Conservation (phyloP, 768 basidiomycete genomes). For the Podaxis rugospora region DNA sequence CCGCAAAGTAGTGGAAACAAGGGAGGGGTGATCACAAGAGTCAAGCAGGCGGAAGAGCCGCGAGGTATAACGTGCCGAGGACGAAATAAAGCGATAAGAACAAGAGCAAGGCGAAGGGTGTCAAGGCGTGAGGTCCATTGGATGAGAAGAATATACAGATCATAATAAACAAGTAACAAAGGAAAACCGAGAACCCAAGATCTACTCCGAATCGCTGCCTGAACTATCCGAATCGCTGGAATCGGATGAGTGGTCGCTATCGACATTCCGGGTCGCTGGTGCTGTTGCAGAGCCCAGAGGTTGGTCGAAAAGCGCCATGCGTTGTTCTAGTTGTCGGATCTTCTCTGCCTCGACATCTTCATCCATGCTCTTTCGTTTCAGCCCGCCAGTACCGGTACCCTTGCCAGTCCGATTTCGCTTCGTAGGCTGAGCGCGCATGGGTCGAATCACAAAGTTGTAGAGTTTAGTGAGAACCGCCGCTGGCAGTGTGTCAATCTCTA, state of each 20-base stretch:
- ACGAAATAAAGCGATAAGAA: constrained; percentile 11
- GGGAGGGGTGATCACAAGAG: constrained; percentile 9
- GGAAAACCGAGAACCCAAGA: constrained; percentile 12
- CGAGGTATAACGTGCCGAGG: constrained; percentile 10
- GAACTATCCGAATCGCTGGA: constrained; percentile 79
- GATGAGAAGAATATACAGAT: constrained; percentile 32
- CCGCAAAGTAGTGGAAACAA: neutral
- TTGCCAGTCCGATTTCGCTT: constrained; percentile 66
- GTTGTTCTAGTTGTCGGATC: constrained; percentile 86
- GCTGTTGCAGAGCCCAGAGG: constrained; percentile 36
- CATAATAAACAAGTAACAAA: constrained; percentile 17
- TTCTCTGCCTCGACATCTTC: constrained; percentile 95
- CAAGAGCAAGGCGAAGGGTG: neutral
- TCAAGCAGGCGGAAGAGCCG: constrained; percentile 15
- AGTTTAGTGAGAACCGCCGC: constrained; percentile 83
- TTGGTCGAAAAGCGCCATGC: constrained; percentile 80
- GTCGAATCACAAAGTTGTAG: constrained; percentile 92
- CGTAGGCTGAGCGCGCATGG: constrained; percentile 55
- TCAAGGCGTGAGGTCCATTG: constrained; percentile 2
- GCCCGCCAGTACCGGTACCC: constrained; percentile 82
- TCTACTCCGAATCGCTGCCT: constrained; percentile 76
- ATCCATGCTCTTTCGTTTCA: constrained; percentile 95
- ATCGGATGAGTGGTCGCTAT: constrained; percentile 76
- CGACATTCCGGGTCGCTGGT: constrained; percentile 37
- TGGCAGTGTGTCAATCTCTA: constrained; percentile 93